phyloP scores from a whole-genome alignment of 495 filamentous ascomycete species.

The Penicillium odoratum region DNA sequence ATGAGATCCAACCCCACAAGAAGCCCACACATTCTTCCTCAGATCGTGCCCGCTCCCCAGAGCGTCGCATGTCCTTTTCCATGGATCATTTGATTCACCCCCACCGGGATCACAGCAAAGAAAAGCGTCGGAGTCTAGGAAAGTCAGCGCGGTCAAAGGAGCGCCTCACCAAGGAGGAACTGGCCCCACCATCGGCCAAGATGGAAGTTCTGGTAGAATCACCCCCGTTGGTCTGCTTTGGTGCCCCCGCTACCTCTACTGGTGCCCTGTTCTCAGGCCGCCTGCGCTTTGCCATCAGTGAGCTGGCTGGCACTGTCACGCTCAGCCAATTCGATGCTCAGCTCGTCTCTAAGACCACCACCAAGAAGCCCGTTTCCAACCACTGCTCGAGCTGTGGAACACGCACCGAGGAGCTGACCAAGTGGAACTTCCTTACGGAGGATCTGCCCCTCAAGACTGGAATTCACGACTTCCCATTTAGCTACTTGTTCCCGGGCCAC shows the following conservation, averaged over 20 bases:
- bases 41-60: slow-evolving; percentile 41
- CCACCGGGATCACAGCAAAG: slow-evolving; percentile 45
- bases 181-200: slow-evolving; percentile 47
- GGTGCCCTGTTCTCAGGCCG: slow-evolving; percentile 89
- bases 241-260: slow-evolving; percentile 68
- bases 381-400: slow-evolving; percentile 77
- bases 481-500: slow-evolving; percentile 81
- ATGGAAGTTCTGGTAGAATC: slow-evolving; percentile 83
- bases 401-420: slow-evolving; percentile 67
- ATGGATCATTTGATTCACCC: slow-evolving; percentile 51
- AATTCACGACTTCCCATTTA: slow-evolving; percentile 85
- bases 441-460: slow-evolving; percentile 62
- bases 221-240: slow-evolving; percentile 84
- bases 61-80: slow-evolving; percentile 45
- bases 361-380: slow-evolving; percentile 73
- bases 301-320: slow-evolving; percentile 53
- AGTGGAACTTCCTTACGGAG: slow-evolving; percentile 75
- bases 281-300: slow-evolving; percentile 67
- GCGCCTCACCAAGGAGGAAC: slow-evolving; percentile 28
- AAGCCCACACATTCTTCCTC: slow-evolving; percentile 29
- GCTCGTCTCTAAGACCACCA: slow-evolving; percentile 64
- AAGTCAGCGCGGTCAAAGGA: slow-evolving; percentile 45
- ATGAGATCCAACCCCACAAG: slow-evolving; percentile 40
- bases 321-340: slow-evolving; percentile 69
- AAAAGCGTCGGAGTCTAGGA: slow-evolving; percentile 41